Percentiles rank a stretch among this genome's conserved stretches.
Evolutionary conservation across 257 asterid species (phyloP).

Genomic region (Rhazya stricta): DNA sequence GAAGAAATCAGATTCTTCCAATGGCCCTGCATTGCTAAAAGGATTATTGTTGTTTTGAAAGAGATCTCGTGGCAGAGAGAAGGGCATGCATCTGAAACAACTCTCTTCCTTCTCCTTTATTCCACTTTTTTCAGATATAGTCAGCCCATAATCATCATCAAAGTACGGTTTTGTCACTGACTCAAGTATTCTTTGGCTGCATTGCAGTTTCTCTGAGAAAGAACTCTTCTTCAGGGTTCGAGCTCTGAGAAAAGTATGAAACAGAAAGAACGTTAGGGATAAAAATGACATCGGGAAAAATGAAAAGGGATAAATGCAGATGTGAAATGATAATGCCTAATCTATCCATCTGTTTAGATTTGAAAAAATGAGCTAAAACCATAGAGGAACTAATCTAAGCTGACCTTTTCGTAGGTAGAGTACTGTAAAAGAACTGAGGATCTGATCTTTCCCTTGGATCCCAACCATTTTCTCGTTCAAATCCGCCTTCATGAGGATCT

Average conservation of each 20-base stretch:
- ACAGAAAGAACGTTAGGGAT: slow-evolving; percentile 11
- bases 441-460: slow-evolving; percentile 15
- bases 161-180: slow-evolving; percentile 42
- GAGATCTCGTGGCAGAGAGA: slow-evolving; percentile 23
- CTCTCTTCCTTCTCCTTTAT: slow-evolving; percentile 23
- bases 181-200: slow-evolving; percentile 46
- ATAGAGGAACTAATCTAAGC: neutral
- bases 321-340: slow-evolving; percentile 18
- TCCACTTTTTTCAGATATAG: slow-evolving; percentile 34
- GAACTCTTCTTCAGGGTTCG: slow-evolving; percentile 37
- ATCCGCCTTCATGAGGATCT: slow-evolving; percentile 15
- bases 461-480: slow-evolving; percentile 18
- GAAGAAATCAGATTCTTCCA: slow-evolving; percentile 43
- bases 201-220: slow-evolving; percentile 28
- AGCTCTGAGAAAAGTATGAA: slow-evolving; percentile 24
- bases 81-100: slow-evolving; percentile 26
- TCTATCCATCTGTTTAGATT: slow-evolving; percentile 25
- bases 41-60: slow-evolving; percentile 35
- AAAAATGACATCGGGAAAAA: neutral
- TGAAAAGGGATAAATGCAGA: slow-evolving; percentile 6
- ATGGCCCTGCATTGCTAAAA: slow-evolving; percentile 26
- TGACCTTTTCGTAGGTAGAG: slow-evolving; percentile 55
- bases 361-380: slow-evolving; percentile 17
- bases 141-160: slow-evolving; percentile 52
- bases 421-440: slow-evolving; percentile 14